A percentile compares a stretch with the other conserved stretches of the same genome.
phyloP scores from a whole-genome alignment of 1,284 basidiomycete genomes.

The Stygiomarasmius scandens region DNA sequence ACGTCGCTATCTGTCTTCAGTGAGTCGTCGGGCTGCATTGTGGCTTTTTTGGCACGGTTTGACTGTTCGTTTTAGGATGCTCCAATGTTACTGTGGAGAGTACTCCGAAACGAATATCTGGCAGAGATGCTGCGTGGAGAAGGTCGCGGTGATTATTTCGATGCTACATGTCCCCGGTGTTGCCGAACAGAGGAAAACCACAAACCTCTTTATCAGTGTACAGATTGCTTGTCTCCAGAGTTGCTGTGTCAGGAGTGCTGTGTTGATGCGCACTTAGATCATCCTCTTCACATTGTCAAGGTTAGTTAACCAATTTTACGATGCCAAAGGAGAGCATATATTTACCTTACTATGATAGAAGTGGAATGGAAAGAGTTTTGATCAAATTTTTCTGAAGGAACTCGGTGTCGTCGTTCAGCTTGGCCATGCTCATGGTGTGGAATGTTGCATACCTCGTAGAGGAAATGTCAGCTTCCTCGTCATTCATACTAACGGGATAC shows the following conservation, averaged over 20 bases:
- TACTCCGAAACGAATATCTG: constrained; percentile 11
- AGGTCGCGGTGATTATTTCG: constrained; percentile 9
- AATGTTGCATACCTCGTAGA: neutral
- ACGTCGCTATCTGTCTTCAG: neutral
- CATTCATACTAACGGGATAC: constrained; percentile 7
- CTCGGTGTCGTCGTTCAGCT: constrained; percentile 3
- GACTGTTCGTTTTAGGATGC: constrained; percentile 6
- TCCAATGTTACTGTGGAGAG: constrained; percentile 12
- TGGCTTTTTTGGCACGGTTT: constrained; percentile 3
- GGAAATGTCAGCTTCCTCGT: constrained; percentile 6
- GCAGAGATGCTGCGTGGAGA: constrained; percentile 15
- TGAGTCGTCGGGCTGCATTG: neutral
- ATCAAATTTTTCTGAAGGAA: neutral
- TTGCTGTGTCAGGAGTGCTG: constrained; percentile 19
- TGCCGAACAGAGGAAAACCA: neutral
- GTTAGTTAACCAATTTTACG: constrained; percentile 12
- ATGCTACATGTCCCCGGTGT: constrained; percentile 1
- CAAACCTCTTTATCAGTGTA: constrained; percentile 8
- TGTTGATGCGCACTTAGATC: constrained; percentile 8
- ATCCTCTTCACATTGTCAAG: constrained; percentile 21
- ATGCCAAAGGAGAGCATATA: neutral
- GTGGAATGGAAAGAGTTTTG: neutral
- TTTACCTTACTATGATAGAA: neutral
- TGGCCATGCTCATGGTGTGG: constrained; percentile 1
- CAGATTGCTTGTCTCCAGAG: constrained; percentile 15